These are phyloP conservation scores for Aspergillus awamori DNA, from an alignment of 2,329 filamentous ascomycete genomes.

Conservation along the genomic window DNA sequence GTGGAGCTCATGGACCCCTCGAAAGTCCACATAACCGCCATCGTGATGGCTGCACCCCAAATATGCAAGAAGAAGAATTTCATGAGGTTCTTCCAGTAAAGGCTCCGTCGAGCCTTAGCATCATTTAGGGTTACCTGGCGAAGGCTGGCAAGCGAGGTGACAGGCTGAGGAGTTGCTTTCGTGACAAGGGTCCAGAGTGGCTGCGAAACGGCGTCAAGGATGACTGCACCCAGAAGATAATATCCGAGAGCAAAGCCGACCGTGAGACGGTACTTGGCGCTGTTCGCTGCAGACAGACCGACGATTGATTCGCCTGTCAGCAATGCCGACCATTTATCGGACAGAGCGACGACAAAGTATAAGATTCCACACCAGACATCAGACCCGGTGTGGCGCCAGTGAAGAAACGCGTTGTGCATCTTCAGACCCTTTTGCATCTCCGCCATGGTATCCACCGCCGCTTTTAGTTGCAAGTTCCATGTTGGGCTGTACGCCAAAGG, in stretches of 20 bases:
- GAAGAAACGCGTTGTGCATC: conserved; percentile 60
- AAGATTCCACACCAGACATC: conserved; percentile 57
- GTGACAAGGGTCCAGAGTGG: conserved; percentile 18
- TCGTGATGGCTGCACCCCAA: conserved; percentile 53
- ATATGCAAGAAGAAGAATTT: conserved; percentile 55
- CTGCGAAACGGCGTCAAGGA: conserved; percentile 52
- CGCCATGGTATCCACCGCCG: conserved; percentile 56
- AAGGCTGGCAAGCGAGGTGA: conserved; percentile 5
- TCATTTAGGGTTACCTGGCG: conserved; percentile 38
- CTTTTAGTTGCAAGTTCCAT: conserved; percentile 59
- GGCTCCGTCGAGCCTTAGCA: conserved; percentile 47
- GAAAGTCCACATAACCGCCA: conserved; percentile 56
- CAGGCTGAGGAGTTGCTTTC: conserved; percentile 10
- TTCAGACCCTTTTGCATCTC: conserved; percentile 58
- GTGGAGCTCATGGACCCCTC: conserved; percentile 45
- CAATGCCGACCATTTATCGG: conserved; percentile 58
- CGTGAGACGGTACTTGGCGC: conserved; percentile 46
- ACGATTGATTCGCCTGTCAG: conserved; percentile 48
- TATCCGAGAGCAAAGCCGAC: conserved; percentile 60
- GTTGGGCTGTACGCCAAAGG: conserved; percentile 57
- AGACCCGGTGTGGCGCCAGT: conserved; percentile 58
- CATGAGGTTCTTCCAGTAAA: conserved; percentile 55
- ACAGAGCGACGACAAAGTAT: conserved; percentile 57
- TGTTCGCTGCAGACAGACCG: conserved; percentile 41
- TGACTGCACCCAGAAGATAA: conserved; percentile 59